Conservation (phyloP, 2,329 filamentous ascomycete species). For the Xylariales sp. region DNA sequence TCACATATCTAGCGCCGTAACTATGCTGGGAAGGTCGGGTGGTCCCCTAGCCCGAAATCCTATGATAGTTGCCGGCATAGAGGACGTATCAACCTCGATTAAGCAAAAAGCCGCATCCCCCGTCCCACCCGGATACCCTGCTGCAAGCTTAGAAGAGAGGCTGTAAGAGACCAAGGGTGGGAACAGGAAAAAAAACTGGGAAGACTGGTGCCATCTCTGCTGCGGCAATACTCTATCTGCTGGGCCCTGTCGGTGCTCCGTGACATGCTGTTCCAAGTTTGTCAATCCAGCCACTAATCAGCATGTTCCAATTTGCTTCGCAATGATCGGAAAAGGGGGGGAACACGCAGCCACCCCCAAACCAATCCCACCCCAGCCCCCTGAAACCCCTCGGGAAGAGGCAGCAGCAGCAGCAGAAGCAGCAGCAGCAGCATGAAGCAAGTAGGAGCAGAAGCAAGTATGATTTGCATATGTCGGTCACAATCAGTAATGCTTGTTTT, state of each 20-base stretch:
- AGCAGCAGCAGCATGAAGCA: conserved; percentile 11
- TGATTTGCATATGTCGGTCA: conserved; percentile 34
- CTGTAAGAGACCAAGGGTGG: too few species aligned
- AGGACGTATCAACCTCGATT: conserved; percentile 16
- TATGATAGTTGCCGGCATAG: conserved; percentile 6
- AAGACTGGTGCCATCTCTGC: background rate
- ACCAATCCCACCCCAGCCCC: too few species aligned
- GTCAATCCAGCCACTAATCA: too few species aligned
- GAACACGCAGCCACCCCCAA: too few species aligned
- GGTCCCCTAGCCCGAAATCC: conserved; percentile 1
- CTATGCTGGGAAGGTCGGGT: conserved; percentile 6
- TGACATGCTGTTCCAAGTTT: too few species aligned
- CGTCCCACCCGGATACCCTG: conserved; percentile 11
- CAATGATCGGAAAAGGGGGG: too few species aligned
- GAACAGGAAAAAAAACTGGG: too few species aligned
- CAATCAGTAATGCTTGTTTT: conserved; percentile 16
- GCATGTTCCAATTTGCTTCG: too few species aligned
- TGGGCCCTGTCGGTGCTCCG: background rate
- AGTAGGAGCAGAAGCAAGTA: conserved; percentile 32
- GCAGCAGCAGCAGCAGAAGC: conserved; percentile 11
- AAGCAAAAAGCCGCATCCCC: conserved; percentile 22
- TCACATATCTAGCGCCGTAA: conserved; percentile 7
- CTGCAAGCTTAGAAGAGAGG: too few species aligned
- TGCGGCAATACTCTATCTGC: background rate
- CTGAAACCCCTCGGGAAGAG: too few species aligned